Percentiles rank a stretch among this genome's conserved stretches.
phyloP scores from a whole-genome alignment of 2,329 filamentous ascomycete species.

The Arthrobotrys megalospora region DNA sequence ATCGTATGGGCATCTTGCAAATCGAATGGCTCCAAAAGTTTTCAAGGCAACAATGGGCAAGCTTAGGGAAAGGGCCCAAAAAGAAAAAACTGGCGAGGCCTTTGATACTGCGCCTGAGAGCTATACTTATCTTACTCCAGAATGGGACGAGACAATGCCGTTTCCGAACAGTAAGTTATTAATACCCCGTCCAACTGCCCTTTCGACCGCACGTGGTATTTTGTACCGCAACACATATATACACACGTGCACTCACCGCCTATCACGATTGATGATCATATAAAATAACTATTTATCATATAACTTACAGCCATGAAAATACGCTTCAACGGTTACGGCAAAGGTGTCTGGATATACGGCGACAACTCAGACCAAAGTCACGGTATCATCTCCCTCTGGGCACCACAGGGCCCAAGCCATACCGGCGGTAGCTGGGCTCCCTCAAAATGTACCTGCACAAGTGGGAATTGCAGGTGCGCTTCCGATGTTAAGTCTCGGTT shows the following conservation, averaged over 20 bases:
- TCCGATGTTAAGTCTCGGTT: constrained; percentile 27
- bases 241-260: neutral
- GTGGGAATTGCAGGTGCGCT: constrained; percentile 40
- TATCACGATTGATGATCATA: constrained; percentile 12
- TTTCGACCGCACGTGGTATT: constrained; percentile 26
- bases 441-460: constrained; percentile 41
- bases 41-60: constrained; percentile 21
- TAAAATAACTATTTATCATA: constrained; percentile 6
- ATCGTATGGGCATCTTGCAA: constrained; percentile 60
- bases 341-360: constrained; percentile 57
- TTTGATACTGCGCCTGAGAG: constrained; percentile 56
- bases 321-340: constrained; percentile 54
- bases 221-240: constrained; percentile 22
- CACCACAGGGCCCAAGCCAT: constrained; percentile 47
- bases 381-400: constrained; percentile 47
- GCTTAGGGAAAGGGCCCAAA: constrained; percentile 27
- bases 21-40: constrained; percentile 58
- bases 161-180: constrained; percentile 59
- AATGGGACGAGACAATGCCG: constrained; percentile 62
- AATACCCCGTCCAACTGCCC: neutral
- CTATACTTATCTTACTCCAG: constrained; percentile 61
- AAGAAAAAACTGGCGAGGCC: constrained; percentile 42
- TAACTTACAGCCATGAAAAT: constrained; percentile 53
- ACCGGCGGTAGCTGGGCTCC: constrained; percentile 42
- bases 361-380: constrained; percentile 58